Evolutionary conservation across 2,329 filamentous ascomycete genomes (phyloP), one percentile per base, ranked within the genome.

Genomic region (Periglandula ipomoeae): DNA sequence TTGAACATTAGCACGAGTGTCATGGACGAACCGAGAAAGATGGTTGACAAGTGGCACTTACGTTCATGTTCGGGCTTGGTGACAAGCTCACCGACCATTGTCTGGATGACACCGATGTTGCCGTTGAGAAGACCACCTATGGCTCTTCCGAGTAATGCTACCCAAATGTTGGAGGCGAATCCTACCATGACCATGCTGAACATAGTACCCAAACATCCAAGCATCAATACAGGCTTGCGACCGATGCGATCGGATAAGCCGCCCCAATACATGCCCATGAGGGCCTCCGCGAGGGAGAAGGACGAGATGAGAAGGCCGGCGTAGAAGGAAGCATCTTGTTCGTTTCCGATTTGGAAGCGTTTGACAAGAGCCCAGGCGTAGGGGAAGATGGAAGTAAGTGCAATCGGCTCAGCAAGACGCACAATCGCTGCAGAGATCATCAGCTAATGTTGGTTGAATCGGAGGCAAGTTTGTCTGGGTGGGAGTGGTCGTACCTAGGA

Each of bases 201-300:
- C 72, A 93, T 84, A 11, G 89, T 95, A 19, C 89, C 89, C 35
- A 82, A 62, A 58, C 87, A 93, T 45, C 90, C 90, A 26, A 90
- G 66, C 6, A 96, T 72, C 20, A 96, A 75, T 11, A 95, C 82
- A 1, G 89, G 89, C 65, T 95, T 95, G 50, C 90, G 80, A 42
- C 89, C 89, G 52, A 93, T 75, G 39, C 81, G 76, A 66, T 95
- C 90, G 0, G 87, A 93, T 3, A 94, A 71, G 11, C 78, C 76
- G 46, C 90, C 90, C 90, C 90, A 96, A 62, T 84, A 86, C 77
- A 95, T 86, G 57, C 87, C 87, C 60, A 89, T 93, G 56, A 85
- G 61, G 59, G 85, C 85, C 72, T 97, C 88, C 55, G 82, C 85
- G 52, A 89, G 78, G 53, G 85, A 85, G 70, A 89, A 94, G 58